Evolutionary conservation across 306 rosid genomes (phyloP).

Genomic region (Inga oerstediana): DNA sequence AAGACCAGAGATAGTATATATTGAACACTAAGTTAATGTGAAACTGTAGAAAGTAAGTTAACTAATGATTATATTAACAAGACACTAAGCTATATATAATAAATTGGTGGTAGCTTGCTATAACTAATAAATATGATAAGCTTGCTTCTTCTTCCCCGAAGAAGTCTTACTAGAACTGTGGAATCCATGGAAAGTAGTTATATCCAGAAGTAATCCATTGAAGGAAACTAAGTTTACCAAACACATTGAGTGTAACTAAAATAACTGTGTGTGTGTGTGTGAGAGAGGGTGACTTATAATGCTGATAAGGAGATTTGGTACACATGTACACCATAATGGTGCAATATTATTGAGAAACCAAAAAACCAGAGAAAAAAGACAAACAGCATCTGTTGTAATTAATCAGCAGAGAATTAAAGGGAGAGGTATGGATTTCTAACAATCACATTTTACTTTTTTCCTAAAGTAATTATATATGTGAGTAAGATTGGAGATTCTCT

Average conservation of each 20-base stretch:
- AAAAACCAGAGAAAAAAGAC: neutral
- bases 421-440: neutral
- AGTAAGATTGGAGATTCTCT: neutral
- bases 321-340: neutral
- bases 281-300: neutral
- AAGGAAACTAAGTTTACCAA: constrained; percentile 19
- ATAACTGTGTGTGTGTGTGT: neutral
- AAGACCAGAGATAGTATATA: too few relatives aligned
- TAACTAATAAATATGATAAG: neutral
- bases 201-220: neutral
- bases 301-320: neutral
- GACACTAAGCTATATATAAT: neutral
- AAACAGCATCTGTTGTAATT: neutral
- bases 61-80: neutral
- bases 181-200: neutral
- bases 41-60: neutral
- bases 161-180: constrained; percentile 5
- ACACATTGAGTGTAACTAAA: constrained; percentile 22
- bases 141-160: neutral
- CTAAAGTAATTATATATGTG: neutral
- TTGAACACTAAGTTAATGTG: neutral
- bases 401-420: neutral
- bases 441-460: neutral
- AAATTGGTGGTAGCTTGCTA: neutral
- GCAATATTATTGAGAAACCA: neutral